Percentiles rank a stretch among this genome's conserved stretches.
Evolutionary conservation across 106 monocot species (phyloP).

Genomic region (Dendrobium officinale): DNA sequence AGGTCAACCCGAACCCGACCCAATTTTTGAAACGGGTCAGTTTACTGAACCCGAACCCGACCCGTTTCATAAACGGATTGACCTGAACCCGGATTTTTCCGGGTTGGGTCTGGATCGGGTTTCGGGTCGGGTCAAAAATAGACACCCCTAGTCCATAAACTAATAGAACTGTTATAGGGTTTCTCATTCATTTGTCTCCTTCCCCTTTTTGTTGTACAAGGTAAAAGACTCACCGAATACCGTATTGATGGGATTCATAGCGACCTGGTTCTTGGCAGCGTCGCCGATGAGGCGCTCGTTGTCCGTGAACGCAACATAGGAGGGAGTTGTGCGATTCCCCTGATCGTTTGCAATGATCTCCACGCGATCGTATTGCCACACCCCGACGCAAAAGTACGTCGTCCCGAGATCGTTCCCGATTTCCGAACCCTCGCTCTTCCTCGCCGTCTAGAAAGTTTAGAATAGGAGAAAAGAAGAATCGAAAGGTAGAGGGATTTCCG

Average conservation of each 20-base stretch:
- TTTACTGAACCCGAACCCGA: too few species aligned
- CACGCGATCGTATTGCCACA: conserved; percentile 76
- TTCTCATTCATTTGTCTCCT: too few species aligned
- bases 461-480: neutral
- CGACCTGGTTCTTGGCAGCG: conserved; percentile 60
- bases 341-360: conserved; percentile 88
- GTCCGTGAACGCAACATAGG: conserved; percentile 73
- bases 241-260: conserved; percentile 57
- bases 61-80: too few species aligned
- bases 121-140: too few species aligned
- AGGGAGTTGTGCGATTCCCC: conserved; percentile 76
- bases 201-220: too few species aligned
- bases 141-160: too few species aligned
- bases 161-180: too few species aligned
- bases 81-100: too few species aligned
- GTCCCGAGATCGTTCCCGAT: conserved; percentile 39
- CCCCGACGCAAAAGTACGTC: conserved; percentile 59
- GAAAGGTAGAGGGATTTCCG: neutral
- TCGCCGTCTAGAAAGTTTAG: conserved; percentile 14
- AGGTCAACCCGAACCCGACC: too few species aligned
- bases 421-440: conserved; percentile 60
- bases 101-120: too few species aligned
- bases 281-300: conserved; percentile 46
- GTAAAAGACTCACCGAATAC: conserved; percentile 52
- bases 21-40: too few species aligned